Evolutionary conservation across 2,329 filamentous ascomycete genomes (phyloP).

Genomic region (Pleurostoma richardsiae): DNA sequence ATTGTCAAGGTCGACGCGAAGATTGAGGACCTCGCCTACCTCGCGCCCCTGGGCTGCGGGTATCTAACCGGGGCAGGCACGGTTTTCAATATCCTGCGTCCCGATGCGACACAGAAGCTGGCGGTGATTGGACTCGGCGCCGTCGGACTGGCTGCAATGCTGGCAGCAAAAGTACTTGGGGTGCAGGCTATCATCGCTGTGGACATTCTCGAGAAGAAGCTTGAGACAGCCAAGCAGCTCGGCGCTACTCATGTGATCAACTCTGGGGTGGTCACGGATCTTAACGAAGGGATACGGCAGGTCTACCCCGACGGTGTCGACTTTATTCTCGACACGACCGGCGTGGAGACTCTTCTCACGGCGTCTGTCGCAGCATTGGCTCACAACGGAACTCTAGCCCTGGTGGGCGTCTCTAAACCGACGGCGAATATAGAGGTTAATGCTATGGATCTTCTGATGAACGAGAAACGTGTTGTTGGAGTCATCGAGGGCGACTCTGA

Average conservation of each 20-base stretch:
- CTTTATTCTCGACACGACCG: constrained; percentile 24
- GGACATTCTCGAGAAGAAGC: constrained; percentile 33
- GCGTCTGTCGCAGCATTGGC: constrained; percentile 20
- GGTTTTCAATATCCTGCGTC: constrained; percentile 27
- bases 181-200: constrained; percentile 34
- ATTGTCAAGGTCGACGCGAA: constrained; percentile 16
- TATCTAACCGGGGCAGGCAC: constrained; percentile 37
- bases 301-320: constrained; percentile 19
- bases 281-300: constrained; percentile 20
- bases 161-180: constrained; percentile 24
- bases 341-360: constrained; percentile 19
- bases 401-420: constrained; percentile 23
- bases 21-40: constrained; percentile 18
- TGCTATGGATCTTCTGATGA: constrained; percentile 16
- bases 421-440: constrained; percentile 18
- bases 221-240: constrained; percentile 34
- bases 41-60: constrained; percentile 35
- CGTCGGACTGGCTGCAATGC: constrained; percentile 32
- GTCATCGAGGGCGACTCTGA: constrained; percentile 24
- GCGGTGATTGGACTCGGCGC: constrained; percentile 31
- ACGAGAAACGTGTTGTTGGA: constrained; percentile 21
- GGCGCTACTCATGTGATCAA: constrained; percentile 37
- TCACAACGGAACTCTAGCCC: constrained; percentile 21
- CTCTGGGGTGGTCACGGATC: constrained; percentile 17
- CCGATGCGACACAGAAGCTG: constrained; percentile 17